phyloP scores from a whole-genome alignment of 2,329 filamentous ascomycete species.

The Botrytis cinerea region DNA sequence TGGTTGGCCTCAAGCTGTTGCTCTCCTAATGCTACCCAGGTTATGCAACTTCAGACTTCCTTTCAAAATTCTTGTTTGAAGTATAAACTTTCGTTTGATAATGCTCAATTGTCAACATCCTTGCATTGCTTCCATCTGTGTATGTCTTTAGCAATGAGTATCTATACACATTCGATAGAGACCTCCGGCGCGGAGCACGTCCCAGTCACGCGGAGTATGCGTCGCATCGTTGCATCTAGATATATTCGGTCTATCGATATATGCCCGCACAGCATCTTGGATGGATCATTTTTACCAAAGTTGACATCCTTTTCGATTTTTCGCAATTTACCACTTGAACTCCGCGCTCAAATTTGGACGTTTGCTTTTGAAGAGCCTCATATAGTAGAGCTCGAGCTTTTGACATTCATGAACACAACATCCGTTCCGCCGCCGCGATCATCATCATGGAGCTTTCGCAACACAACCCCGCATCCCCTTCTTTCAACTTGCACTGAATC shows the following conservation, averaged over 20 bases:
- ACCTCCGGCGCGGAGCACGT: neutral
- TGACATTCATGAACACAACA: neutral
- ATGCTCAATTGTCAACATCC: neutral
- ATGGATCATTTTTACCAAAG: neutral
- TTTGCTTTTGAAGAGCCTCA: slow-evolving; percentile 4
- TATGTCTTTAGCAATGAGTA: neutral
- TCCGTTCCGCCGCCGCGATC: neutral
- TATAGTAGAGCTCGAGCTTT: neutral
- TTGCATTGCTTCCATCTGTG: neutral
- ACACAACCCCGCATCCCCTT: slow-evolving; percentile 1
- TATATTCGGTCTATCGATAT: slow-evolving; percentile 1
- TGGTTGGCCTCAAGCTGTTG: slow-evolving; percentile 1
- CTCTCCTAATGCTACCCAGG: neutral
- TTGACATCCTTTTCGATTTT: slow-evolving; percentile 8
- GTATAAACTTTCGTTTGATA: neutral
- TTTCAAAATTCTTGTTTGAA: too few relatives aligned
- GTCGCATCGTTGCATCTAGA: slow-evolving; percentile 7
- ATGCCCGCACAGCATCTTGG: neutral
- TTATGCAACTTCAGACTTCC: neutral
- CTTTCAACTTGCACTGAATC: slow-evolving; percentile 11
- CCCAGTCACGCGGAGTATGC: slow-evolving; percentile 4
- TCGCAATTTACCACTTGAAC: slow-evolving; percentile 12
- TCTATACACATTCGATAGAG: neutral
- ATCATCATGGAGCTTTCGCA: neutral
- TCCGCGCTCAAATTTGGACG: slow-evolving; percentile 7